Evolutionary conservation across 2,329 filamentous ascomycete species (phyloP), one percentile per base, ranked within the genome.

Genomic region (Alternaria sp.): DNA sequence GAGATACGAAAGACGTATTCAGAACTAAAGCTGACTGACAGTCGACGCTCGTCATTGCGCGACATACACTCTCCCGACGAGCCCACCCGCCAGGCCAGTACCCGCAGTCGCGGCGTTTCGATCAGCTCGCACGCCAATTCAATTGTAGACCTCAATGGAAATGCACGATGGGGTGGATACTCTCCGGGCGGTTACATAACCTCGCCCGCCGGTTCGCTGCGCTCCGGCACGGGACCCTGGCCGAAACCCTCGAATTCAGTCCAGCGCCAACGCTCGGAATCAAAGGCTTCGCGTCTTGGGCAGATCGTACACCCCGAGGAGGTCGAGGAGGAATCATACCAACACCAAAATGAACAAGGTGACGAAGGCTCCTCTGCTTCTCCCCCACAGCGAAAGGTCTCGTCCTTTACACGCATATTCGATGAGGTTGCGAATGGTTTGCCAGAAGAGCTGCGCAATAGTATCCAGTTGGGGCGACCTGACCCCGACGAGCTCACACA

Each of bases 1-100:
- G 90, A 92, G 68, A 94, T 93, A 70, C 86, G 90, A 60, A 87
- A 90, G 72, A 83, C 92, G 66, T 89, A 92, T 78, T 83, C 87
- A 62, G 89, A 92, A 78, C 82, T 91, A 73, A 92, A 92, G 79
- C 85, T 87, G 67, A 87, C 84, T 73, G 90, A 91, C 73, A 92
- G 88, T 73, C 84, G 87, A 63, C 84, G 86, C 59, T 90, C 89
- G 3, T 90, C 88, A 9, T 81, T 89, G 51, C 82, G 87, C 45
- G 87, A 85, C 20, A 81, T 83, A 46, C 65, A 61, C 10, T 59
- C 67, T 32, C 65, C 66, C 51, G 75, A 78, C 53, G 71, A 74
- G 54, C 65, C 65, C 16, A 58, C 68, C n/a, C 69, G 67, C 28
- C 66, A 67, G 30, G 60, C 69, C 50, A 70, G 66, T 50, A 69